Percentiles rank a stretch among this genome's conserved stretches.
These are phyloP conservation scores for Neofusicoccum sp. DNA, from an alignment of 2,329 filamentous ascomycete genomes.

Conservation along the genomic window DNA sequence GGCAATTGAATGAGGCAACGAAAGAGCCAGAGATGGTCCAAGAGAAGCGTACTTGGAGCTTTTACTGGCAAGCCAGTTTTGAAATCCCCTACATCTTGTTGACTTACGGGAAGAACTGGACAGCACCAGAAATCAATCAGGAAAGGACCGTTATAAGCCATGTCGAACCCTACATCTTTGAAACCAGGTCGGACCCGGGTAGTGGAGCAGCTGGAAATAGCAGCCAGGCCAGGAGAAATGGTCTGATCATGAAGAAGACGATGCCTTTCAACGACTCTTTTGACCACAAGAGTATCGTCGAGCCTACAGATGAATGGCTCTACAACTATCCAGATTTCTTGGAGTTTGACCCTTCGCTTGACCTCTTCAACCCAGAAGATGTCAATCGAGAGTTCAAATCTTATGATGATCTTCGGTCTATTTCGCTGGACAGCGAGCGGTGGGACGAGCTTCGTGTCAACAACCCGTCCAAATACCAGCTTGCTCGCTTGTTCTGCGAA, in stretches of 20 bases:
- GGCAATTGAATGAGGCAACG: slow-evolving; percentile 1
- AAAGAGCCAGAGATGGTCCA: background rate
- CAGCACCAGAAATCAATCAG: background rate
- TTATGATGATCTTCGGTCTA: background rate
- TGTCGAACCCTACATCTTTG: background rate
- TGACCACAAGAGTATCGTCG: slow-evolving; percentile 22
- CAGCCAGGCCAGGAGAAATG: background rate
- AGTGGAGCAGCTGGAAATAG: background rate
- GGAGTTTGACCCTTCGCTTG: background rate
- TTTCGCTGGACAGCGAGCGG: background rate
- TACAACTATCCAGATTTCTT: slow-evolving; percentile 21
- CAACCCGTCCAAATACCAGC: background rate
- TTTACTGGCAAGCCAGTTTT: slow-evolving; percentile 19
- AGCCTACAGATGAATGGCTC: slow-evolving; percentile 21
- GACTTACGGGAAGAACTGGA: background rate
- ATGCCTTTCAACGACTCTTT: slow-evolving; percentile 15
- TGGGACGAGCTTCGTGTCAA: background rate
- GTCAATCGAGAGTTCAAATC: background rate
- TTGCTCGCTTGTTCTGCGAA: background rate
- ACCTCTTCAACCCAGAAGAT: background rate
- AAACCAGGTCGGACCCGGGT: background rate
- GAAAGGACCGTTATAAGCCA: background rate
- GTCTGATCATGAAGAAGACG: slow-evolving; percentile 6
- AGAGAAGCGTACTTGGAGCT: background rate
- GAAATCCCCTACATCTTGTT: slow-evolving; percentile 22